Evolutionary conservation across 805 yeast species (phyloP).

Genomic region (Wickerhamomyces subpelliculosus): DNA sequence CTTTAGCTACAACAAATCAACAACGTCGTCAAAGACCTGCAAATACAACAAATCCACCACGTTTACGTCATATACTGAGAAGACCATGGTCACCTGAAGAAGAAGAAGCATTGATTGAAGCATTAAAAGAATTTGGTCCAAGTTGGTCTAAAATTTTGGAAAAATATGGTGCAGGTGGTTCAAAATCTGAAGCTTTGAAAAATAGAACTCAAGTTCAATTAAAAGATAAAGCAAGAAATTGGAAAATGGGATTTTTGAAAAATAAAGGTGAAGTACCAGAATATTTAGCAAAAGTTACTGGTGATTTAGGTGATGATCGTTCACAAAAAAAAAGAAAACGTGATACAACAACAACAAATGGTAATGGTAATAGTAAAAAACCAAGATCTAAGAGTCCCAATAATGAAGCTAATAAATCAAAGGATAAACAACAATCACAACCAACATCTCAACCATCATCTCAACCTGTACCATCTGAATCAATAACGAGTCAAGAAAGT

Average conservation of each 20-base stretch:
- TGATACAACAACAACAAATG: too few relatives aligned
- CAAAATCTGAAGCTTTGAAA: constrained; percentile 72
- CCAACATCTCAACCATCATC: too few relatives aligned
- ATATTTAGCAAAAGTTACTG: constrained; percentile 79
- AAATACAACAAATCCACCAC: constrained; percentile 1
- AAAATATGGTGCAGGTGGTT: constrained; percentile 92
- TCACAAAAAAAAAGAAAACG: constrained; percentile 38
- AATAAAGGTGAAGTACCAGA: constrained; percentile 72
- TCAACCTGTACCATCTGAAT: too few relatives aligned
- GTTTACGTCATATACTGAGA: constrained; percentile 31
- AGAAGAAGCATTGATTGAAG: constrained; percentile 76
- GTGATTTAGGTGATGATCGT: constrained; percentile 35
- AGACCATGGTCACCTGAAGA: constrained; percentile 86
- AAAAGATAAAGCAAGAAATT: constrained; percentile 93
- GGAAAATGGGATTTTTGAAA: constrained; percentile 83
- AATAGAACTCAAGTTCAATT: constrained; percentile 87
- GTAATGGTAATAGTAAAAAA: too few relatives aligned
- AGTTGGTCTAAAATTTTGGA: constrained; percentile 91
- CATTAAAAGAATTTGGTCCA: constrained; percentile 77
- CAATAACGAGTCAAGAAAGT: not conserved
- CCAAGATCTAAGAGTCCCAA: too few relatives aligned
- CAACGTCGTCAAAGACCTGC: constrained; percentile 14
- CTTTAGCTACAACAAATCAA: not conserved
- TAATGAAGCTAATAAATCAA: too few relatives aligned
- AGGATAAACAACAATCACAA: too few relatives aligned